Base-by-base conservation (phyloP, 306 rosid genomes). In the Acacia acuminata region DNA sequence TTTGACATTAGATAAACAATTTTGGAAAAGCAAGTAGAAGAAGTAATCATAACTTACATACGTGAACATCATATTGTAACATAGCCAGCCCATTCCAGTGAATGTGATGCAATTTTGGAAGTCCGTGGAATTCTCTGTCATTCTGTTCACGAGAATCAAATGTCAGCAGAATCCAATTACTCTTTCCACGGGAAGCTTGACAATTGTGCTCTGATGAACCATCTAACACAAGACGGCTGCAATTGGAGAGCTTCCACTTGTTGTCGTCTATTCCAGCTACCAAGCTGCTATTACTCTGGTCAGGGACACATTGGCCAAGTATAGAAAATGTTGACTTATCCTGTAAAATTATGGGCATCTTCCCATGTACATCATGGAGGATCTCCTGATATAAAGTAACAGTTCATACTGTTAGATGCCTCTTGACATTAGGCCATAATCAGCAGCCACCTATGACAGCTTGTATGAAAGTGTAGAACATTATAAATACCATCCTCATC, bases 51-150 rank as follows among this genome's bases (percentile, higher is more conserved):
- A 92, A 92, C 96, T 92, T 96, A 91, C 97, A 93, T 96, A 96
- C 99, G 96, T 96, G 97, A 85, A 94, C 92, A 91, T 96, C 92
- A 85, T 85, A 90, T 75, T 76, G 83, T 82, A 89, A 88, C 79
- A 86, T 78, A 84, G 81, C 72, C 77, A 79, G 75, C 74, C 94
- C 99, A 86, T 91, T 88, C 98, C 94, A 96, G 65, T 86, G 94
- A 82, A 96, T 79, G 84, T 94, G 94, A 81, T 91, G 92, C 92
- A 93, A 77, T 64, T 80, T 91, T 34, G 99, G 99, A 88, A 92
- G 77, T 89, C 91, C 27, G 34, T 27, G 30, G 45, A 70, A 73
- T 73, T 79, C 89, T 66, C 82, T 84, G 77, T 86, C 89, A 82
- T 77, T 81, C 40, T 78, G 84, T 79, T 88, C 82, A 27, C 69